Percentiles rank a stretch among this genome's conserved stretches.
Conservation (phyloP, 352 stramenopile genomes). For the Pythium apleroticum region DNA sequence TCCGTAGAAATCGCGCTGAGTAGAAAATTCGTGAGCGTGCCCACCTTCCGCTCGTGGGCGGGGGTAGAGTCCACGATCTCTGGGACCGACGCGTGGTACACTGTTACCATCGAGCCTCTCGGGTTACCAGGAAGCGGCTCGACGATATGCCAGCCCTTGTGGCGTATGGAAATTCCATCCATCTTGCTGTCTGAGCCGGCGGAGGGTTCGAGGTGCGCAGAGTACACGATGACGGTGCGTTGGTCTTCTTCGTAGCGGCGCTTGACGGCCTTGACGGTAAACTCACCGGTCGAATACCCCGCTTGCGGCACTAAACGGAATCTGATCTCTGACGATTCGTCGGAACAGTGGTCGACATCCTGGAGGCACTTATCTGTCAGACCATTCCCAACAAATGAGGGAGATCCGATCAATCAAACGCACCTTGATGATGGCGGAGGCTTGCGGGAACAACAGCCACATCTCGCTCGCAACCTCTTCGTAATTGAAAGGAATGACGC, state of each 20-base stretch:
- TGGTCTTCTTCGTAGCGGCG: conserved; percentile 1
- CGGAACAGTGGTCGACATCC: background rate
- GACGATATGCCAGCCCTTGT: conserved; percentile 15
- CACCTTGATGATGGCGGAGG: too few relatives aligned
- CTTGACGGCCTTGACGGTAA: background rate
- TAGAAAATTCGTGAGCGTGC: conserved; percentile 20
- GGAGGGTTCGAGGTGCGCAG: background rate
- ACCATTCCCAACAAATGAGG: too few relatives aligned
- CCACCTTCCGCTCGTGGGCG: conserved; percentile 7
- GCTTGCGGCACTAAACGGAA: background rate
- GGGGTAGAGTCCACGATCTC: too few relatives aligned
- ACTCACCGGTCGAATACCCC: background rate
- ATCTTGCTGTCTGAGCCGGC: conserved; percentile 9
- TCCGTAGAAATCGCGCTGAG: conserved; percentile 6
- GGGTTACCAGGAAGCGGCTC: background rate
- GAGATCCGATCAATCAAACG: too few relatives aligned
- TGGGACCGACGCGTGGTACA: background rate
- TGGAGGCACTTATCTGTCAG: too few relatives aligned
- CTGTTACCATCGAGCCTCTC: conserved; percentile 3
- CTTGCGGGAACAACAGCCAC: background rate
- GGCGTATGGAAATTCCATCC: conserved; percentile 17
- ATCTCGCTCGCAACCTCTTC: background rate
- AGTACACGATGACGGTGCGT: conserved; percentile 8
- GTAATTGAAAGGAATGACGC: background rate
- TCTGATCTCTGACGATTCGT: background rate